Evolutionary conservation across 805 yeast species (phyloP).

Genomic region (Henningerozyma blattae): DNA sequence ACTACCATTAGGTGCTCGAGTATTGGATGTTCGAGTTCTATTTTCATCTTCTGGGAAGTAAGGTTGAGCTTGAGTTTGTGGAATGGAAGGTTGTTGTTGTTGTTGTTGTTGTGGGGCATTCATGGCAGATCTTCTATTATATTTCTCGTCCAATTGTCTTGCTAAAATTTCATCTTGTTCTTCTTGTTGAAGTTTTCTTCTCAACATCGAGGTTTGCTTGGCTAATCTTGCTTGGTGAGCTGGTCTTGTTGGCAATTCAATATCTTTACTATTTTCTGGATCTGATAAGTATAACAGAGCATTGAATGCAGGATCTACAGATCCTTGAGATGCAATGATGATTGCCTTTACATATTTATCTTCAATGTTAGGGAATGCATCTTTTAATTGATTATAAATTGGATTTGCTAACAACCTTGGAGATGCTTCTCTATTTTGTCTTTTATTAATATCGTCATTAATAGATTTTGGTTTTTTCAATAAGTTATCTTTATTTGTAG

Average conservation of each 20-base stretch:
- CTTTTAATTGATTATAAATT: conserved; percentile 43
- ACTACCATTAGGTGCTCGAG: conserved; percentile 1
- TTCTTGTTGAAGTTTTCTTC: conserved; percentile 27
- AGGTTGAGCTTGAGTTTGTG: too few species aligned
- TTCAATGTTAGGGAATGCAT: conserved; percentile 78
- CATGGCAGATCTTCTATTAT: conserved; percentile 24
- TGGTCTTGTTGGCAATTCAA: conserved; percentile 35
- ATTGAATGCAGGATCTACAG: conserved; percentile 75
- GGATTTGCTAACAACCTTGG: conserved; percentile 10
- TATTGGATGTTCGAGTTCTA: conserved; percentile 5
- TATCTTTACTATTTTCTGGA: conserved; percentile 40
- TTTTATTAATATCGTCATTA: not conserved
- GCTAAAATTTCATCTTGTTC: conserved; percentile 77
- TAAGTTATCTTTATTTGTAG: not conserved
- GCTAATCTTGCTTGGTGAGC: conserved; percentile 1
- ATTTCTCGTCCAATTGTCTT: conserved; percentile 62
- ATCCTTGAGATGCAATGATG: conserved; percentile 74
- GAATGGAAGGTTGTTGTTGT: too few species aligned
- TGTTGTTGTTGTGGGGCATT: too few species aligned
- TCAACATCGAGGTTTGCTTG: not conserved
- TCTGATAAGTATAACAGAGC: conserved; percentile 75
- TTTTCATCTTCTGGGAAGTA: too few species aligned
- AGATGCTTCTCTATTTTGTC: conserved; percentile 4
- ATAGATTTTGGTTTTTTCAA: not conserved
- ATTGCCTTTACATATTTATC: conserved; percentile 63